phyloP scores from a whole-genome alignment of 2,329 filamentous ascomycete genomes.

The Curvularia sp. region DNA sequence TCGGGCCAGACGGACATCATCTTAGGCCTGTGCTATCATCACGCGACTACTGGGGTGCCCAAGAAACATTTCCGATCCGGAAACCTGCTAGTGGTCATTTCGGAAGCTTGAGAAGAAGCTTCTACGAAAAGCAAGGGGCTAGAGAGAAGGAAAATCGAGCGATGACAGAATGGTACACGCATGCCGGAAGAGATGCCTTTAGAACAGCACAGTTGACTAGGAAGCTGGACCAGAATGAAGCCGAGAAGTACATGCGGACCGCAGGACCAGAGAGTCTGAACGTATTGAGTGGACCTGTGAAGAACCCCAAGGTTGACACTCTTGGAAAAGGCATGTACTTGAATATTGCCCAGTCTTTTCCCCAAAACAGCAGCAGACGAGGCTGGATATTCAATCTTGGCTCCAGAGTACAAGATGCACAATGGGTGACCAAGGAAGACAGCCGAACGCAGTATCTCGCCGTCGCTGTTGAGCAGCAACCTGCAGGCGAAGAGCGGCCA shows the following conservation, averaged over 20 bases:
- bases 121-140: slow-evolving; percentile 53
- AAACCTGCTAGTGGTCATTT: slow-evolving; percentile 12
- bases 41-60: slow-evolving; percentile 59
- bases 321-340: slow-evolving; percentile 54
- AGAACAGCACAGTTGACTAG: slow-evolving; percentile 50
- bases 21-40: slow-evolving; percentile 56
- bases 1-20: slow-evolving; percentile 60
- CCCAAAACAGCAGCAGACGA: slow-evolving; percentile 37
- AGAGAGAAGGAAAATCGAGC: slow-evolving; percentile 54
- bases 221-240: slow-evolving; percentile 48
- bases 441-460: slow-evolving; percentile 64
- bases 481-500: slow-evolving; percentile 23
- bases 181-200: slow-evolving; percentile 53
- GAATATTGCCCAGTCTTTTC: slow-evolving; percentile 53
- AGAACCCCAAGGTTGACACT: slow-evolving; percentile 53
- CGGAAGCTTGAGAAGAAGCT: slow-evolving; percentile 52
- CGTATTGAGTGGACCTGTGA: slow-evolving; percentile 60
- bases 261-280: slow-evolving; percentile 39
- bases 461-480: slow-evolving; percentile 50
- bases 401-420: slow-evolving; percentile 58
- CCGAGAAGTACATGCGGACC: slow-evolving; percentile 54
- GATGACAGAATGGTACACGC: slow-evolving; percentile 63
- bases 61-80: slow-evolving; percentile 59
- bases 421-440: slow-evolving; percentile 54
- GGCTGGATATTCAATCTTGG: slow-evolving; percentile 66